These are phyloP conservation scores for Metroxylon sagu DNA, from an alignment of 176 grass and related monocot species.

Conservation along the genomic window DNA sequence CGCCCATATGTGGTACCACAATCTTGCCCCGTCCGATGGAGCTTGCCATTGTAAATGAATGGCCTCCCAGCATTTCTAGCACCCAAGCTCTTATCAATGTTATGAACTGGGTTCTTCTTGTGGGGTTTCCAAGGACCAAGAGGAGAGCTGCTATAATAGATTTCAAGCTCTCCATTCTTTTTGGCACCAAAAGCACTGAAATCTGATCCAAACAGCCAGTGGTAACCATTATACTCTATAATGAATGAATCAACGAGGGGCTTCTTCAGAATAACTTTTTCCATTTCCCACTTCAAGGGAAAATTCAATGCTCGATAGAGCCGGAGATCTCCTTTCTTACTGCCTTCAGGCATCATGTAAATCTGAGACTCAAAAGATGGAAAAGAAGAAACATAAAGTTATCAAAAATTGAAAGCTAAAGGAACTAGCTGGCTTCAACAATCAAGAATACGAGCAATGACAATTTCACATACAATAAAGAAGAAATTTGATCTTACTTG, in stretches of 20 bases:
- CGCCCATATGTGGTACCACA: constrained; percentile 29
- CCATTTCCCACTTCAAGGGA: constrained; percentile 61
- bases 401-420: background rate
- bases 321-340: constrained; percentile 57
- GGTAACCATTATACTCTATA: constrained; percentile 38
- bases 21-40: constrained; percentile 64
- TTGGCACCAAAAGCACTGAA: constrained; percentile 47
- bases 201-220: constrained; percentile 84
- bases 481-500: constrained; percentile 25
- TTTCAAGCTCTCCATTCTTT: constrained; percentile 49
- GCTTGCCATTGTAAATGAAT: constrained; percentile 54
- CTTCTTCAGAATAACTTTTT: constrained; percentile 65
- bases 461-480: background rate
- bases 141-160: constrained; percentile 68
- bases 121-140: constrained; percentile 67
- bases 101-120: constrained; percentile 46
- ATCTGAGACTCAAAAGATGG: constrained; percentile 24
- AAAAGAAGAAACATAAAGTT: background rate
- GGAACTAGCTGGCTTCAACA: background rate
- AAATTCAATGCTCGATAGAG: constrained; percentile 66
- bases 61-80: constrained; percentile 79
- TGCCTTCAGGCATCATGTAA: constrained; percentile 95
- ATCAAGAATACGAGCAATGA: too few relatives aligned
- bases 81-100: constrained; percentile 26
- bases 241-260: constrained; percentile 81